Evolutionary conservation across 139 green algal genomes (phyloP), one percentile per base, ranked within the genome.

Genomic region (Chlamydomonas sp.): DNA sequence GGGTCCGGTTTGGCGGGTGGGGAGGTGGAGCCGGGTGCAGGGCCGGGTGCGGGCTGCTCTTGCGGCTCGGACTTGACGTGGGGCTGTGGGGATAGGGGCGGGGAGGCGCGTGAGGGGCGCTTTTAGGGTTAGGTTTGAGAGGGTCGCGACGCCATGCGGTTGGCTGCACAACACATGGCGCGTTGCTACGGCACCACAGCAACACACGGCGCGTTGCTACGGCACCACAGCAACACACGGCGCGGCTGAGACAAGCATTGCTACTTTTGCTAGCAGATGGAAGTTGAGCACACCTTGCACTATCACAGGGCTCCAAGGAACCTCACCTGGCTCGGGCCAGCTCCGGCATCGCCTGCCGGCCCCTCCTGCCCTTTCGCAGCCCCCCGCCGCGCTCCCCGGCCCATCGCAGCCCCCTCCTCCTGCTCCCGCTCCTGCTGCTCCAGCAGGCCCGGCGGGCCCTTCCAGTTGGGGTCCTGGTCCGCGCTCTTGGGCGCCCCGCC

Each of bases 401-500:
- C 31, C 31, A 49, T 49, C 31, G 31, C 31, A 49, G 31, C 31
- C 31, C 31, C 31, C 31, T 49, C 31, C 67, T 79, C 81, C 66
- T 0, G 78, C 60, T 74, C 63, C 75, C 71, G 71, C 78, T 75
- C 77, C 69, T 4, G 81, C 81, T 8, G 66, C 82, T 57, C 10
- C 66, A 3, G 71, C 60, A n/a, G 64, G 17, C 5, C 58, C 60
- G n/a, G 58, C 3, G 60, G n/a, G 62, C 20, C 59, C 6, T 60
- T 87, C 83, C 83, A 49, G 31, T 49, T 49, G 31, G 31, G 77
- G 31, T 72, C 5, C 78, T 83, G 85, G 59, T 80, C 18, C 49
- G 75, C 49, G 75, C 12, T 31, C 17, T 57, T 61, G 75, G 18
- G n/a, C 74, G 83, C 73, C 15, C 83, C 83, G 20, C 62, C 64